phyloP scores from a whole-genome alignment of 805 yeast genomes.

The Candida incommunis region DNA sequence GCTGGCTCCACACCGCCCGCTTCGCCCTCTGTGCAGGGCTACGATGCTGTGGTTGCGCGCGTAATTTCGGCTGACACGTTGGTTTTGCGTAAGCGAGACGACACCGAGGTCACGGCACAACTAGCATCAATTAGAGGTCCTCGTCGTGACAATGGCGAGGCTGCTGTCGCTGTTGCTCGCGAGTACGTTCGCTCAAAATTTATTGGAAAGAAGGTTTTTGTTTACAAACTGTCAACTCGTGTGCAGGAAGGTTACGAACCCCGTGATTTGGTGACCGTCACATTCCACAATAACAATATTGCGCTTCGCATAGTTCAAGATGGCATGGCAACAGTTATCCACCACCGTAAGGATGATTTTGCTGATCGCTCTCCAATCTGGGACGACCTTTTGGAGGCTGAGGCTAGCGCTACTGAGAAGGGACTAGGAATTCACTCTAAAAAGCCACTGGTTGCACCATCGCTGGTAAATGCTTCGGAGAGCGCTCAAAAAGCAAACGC shows the following conservation, averaged over 20 bases:
- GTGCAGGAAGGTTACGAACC: conserved; percentile 48
- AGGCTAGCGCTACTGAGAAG: conserved; percentile 39
- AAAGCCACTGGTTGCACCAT: conserved; percentile 40
- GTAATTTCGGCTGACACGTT: conserved; percentile 59
- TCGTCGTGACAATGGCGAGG: conserved; percentile 43
- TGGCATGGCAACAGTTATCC: conserved; percentile 68
- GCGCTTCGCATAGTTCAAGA: conserved; percentile 43
- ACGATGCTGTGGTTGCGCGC: conserved; percentile 42
- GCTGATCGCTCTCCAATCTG: conserved; percentile 58
- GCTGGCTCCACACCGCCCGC: conserved; percentile 12
- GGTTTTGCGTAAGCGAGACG: conserved; percentile 35
- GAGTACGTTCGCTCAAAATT: conserved; percentile 57
- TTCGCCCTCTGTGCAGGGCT: conserved; percentile 29
- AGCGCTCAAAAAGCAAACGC: conserved; percentile 57
- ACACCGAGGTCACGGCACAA: conserved; percentile 48
- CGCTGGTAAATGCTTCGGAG: conserved; percentile 72
- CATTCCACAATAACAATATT: conserved; percentile 41
- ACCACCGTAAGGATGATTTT: conserved; percentile 58
- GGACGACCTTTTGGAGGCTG: conserved; percentile 64
- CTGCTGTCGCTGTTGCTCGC: conserved; percentile 48
- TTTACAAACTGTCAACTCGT: conserved; percentile 51
- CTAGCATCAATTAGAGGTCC: conserved; percentile 69
- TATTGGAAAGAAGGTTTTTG: conserved; percentile 57
- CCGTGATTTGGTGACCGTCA: conserved; percentile 49
- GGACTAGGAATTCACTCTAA: conserved; percentile 51